phyloP scores from a whole-genome alignment of 371 early-diverging fungal species.

The Homolaphlyctis polyrhiza region DNA sequence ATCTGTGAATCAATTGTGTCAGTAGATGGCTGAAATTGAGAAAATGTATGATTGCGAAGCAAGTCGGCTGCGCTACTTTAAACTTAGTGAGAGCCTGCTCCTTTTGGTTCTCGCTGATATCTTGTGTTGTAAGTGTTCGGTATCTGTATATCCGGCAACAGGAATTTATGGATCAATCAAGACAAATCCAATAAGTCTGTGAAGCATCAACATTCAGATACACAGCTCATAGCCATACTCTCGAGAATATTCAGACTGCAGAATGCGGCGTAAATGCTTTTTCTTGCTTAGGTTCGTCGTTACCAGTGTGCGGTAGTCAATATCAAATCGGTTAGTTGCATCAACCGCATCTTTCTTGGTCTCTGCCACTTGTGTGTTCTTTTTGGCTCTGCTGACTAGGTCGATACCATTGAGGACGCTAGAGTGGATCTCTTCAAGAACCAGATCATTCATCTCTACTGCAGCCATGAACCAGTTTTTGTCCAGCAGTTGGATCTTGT shows the following conservation, averaged over 20 bases:
- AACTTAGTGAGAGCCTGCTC: conserved; percentile 18
- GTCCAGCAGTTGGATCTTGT: conserved; percentile 35
- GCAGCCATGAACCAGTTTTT: conserved; percentile 37
- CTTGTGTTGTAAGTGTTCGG: conserved; percentile 13
- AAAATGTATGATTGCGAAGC: neutral
- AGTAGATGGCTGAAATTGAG: conserved; percentile 4
- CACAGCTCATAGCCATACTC: too few species aligned
- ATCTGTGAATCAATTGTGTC: conserved; percentile 12
- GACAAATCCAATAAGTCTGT: neutral
- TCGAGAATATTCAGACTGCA: conserved; percentile 35
- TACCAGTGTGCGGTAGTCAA: conserved; percentile 35
- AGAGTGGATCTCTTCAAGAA: conserved; percentile 29
- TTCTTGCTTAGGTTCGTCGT: conserved; percentile 33
- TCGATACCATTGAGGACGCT: conserved; percentile 11
- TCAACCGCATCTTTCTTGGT: neutral
- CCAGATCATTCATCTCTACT: conserved; percentile 29
- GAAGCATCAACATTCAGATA: too few species aligned
- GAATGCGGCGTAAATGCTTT: conserved; percentile 34
- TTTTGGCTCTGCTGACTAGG: too few species aligned
- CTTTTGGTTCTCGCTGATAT: conserved; percentile 20
- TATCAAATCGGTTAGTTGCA: conserved; percentile 12
- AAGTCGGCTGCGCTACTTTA: too few species aligned
- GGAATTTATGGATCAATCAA: neutral
- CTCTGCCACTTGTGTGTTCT: too few species aligned
- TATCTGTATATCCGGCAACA: too few species aligned